Conservation (phyloP, 2,329 filamentous ascomycete species). For the Didymella glomerata region DNA sequence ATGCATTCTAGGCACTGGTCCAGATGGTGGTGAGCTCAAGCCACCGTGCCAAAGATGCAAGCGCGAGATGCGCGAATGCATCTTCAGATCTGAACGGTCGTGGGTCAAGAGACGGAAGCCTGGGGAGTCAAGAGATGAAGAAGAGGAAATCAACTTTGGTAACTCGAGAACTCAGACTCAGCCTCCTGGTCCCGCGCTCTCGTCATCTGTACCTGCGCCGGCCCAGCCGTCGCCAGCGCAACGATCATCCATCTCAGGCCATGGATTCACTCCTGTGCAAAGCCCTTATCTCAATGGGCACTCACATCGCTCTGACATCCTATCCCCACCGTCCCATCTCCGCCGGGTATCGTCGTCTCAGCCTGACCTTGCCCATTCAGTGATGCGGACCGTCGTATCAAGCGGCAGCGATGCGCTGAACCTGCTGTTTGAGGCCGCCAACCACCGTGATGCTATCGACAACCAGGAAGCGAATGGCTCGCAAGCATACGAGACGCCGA, state of each 20-base stretch:
- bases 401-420: conserved; percentile 64
- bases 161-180: conserved; percentile 19
- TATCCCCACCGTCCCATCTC: conserved; percentile 42
- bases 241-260: conserved; percentile 37
- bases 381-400: conserved; percentile 61
- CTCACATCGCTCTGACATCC: conserved; percentile 36
- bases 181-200: conserved; percentile 10
- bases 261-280: conserved; percentile 35
- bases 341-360: conserved; percentile 47
- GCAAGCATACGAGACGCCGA: conserved; percentile 50
- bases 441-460: conserved; percentile 50
- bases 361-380: conserved; percentile 50
- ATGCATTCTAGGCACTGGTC: conserved; percentile 58
- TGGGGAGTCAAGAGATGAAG: conserved; percentile 38
- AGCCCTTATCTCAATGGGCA: conserved; percentile 38
- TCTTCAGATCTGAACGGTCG: conserved; percentile 54
- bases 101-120: conserved; percentile 52
- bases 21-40: conserved; percentile 53
- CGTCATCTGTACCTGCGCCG: conserved; percentile 20
- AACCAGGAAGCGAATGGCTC: conserved; percentile 45
- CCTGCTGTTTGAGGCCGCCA: conserved; percentile 61
- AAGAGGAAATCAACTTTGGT: conserved; percentile 23
- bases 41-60: conserved; percentile 60
- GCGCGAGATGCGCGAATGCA: conserved; percentile 60
- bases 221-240: conserved; percentile 33